Conservation (phyloP, 495 filamentous ascomycete species). For the Niebla homalea region DNA sequence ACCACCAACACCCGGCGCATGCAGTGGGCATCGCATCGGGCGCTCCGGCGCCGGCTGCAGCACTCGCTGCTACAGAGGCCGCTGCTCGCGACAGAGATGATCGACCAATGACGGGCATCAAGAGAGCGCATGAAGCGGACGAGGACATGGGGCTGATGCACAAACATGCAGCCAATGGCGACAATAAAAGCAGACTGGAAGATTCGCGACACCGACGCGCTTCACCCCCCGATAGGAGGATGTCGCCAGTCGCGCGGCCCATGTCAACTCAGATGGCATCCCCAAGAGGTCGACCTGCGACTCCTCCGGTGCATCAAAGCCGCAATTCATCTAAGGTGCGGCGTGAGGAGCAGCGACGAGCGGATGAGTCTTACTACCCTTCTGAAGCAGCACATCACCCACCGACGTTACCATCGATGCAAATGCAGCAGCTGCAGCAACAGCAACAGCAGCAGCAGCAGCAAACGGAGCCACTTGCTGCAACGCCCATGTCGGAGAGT, state of each 20-base stretch:
- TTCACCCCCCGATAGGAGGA: conserved; percentile 44
- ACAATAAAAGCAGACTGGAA: conserved; percentile 72
- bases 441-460: conserved; percentile 28
- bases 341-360: conserved; percentile 53
- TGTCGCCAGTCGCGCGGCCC: conserved; percentile 40
- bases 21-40: conserved; percentile 62
- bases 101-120: conserved; percentile 64
- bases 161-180: conserved; percentile 82
- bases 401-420: conserved; percentile 55
- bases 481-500: conserved; percentile 37
- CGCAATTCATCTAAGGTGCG: conserved; percentile 69
- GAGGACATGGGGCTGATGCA: conserved; percentile 44
- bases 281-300: conserved; percentile 27
- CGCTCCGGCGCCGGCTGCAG: conserved; percentile 59
- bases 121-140: conserved; percentile 84
- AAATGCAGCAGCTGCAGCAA: conserved; percentile 32
- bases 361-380: conserved; percentile 69
- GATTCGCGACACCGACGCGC: conserved; percentile 67
- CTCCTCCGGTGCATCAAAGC: conserved; percentile 57
- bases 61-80: conserved; percentile 56
- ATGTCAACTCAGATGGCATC: conserved; percentile 16
- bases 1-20: conserved; percentile 51
- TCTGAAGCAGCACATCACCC: conserved; percentile 86
- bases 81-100: conserved; percentile 70
- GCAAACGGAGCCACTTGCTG: conserved; percentile 27